Base-by-base conservation (phyloP, 2,329 filamentous ascomycete species). In the Cordyceps militaris region DNA sequence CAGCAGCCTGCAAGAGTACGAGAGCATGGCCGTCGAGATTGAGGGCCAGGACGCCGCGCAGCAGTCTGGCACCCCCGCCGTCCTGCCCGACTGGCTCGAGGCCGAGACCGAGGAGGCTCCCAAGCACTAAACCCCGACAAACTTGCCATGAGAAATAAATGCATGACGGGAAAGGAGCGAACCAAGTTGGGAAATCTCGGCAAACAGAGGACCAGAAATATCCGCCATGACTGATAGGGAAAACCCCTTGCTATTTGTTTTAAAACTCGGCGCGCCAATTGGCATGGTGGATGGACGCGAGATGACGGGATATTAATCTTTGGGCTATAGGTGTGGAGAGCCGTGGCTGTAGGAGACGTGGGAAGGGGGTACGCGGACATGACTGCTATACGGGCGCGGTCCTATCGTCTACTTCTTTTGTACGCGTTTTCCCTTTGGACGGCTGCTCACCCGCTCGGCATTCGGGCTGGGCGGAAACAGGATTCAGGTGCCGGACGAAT, bases 1-100 rank as follows among this genome's bases (percentile, higher is more conserved):
- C 71, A 88, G 83, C 75, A 93, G 90, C 75, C 79, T 99, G 74
- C 88, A 94, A 80, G 87, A 91, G 73, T 99, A 99, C 83, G 93
- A 97, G 84, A 83, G 78, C 73, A 91, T 96, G 82, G 83, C 87
- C 67, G 92, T 97, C 66, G 94, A 99, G 77, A 87, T 97, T 64
- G 93, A 97, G 81, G 93, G 93, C 65, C 85, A 90, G 75, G 84
- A 88, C 65, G 79, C 81, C 66, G 74, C 76, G 61, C 81, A 81
- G 63, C 80, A 84, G 72, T 77, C 78, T 55, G 69, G 82, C 68
- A 81, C 80, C 58, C 78, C 82, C 58, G 80, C 86, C 61, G 76
- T 75, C 60, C 73, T 82, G 60, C 77, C 80, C 67, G 77, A 86
- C 77, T 97, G 91, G 90, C 89, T 96, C 67, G 91, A 92, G 74